Base-by-base conservation (phyloP, 2,329 filamentous ascomycete species). In the Neophaeococcomyces mojaviensis region DNA sequence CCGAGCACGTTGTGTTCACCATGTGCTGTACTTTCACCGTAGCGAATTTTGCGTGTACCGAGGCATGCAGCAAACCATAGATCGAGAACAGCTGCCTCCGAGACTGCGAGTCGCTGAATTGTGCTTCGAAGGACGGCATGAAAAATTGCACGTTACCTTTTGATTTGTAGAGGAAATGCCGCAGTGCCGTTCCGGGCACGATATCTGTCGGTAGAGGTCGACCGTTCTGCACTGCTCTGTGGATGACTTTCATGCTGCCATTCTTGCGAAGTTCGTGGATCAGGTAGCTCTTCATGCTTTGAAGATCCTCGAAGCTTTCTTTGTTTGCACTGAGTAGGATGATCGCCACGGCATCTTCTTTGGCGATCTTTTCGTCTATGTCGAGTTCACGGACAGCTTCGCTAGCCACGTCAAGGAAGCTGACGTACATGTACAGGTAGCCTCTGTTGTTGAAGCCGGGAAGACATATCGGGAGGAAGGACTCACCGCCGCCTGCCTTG, bases 351-450 rank as follows among this genome's bases (percentile, higher is more conserved):
- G 79, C 76, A 53, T 92, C 83, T 41, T 88, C 82, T 40, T 69
- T 57, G 56, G 60, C 64, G 16, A 63, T 64, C 8, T 61, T 51
- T 49, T 67, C 64, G 30, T 69, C 62, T 26, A 61, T 55, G 50
- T 69, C 60, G 44, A 61, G 57, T 45, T 67, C 63, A 22, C 64
- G 65, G 45, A 65, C 69, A 26, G 65, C 60, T n/a, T 68, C 70
- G 19, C 72, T 65, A 35, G 74, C 70, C 31, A 78, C 72, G 55
- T 87, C 81, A 51, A 98, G 78, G 64, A 97, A 98, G 70, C 87
- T 95, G 61, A 98, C 92, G 61, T 97, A 98, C 88, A 98, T 97
- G 70, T 98, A 96, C 1, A 98, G 75, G 61, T 94, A 98, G 20
- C 92, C 94, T 42, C 82, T 86, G 64, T 88, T 97, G 68, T 98